Percentiles rank a stretch among this genome's conserved stretches.
phyloP scores from a whole-genome alignment of 768 basidiomycete species.

The Lactarius hatsudake region DNA sequence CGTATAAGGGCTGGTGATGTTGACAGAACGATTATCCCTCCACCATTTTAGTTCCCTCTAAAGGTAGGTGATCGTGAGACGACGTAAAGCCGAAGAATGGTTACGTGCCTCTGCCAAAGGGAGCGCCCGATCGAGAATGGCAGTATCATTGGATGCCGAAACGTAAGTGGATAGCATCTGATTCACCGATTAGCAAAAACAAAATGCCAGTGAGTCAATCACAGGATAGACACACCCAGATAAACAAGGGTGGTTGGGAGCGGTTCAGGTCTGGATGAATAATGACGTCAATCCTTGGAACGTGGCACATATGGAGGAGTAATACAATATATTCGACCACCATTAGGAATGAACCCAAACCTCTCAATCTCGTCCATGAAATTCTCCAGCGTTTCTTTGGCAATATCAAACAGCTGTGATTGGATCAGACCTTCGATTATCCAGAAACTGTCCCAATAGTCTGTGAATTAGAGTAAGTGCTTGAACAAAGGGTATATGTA shows the following conservation, averaged over 20 bases:
- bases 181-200: neutral
- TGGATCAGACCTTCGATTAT: slow-evolving; percentile 83
- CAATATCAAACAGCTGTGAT: slow-evolving; percentile 70
- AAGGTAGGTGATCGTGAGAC: neutral
- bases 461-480: slow-evolving; percentile 29
- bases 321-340: slow-evolving; percentile 84
- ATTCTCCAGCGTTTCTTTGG: slow-evolving; percentile 79
- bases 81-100: neutral
- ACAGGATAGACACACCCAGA: slow-evolving; percentile 48
- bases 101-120: slow-evolving; percentile 70
- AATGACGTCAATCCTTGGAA: neutral
- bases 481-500: neutral
- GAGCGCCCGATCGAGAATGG: slow-evolving; percentile 77
- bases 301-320: neutral
- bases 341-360: slow-evolving; percentile 93
- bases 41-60: slow-evolving; percentile 86
- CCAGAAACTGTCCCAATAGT: slow-evolving; percentile 78
- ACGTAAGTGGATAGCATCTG: slow-evolving; percentile 93
- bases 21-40: slow-evolving; percentile 65
- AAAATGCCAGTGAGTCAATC: neutral
- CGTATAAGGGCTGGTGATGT: slow-evolving; percentile 68
- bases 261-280: slow-evolving; percentile 64
- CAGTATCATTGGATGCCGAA: slow-evolving; percentile 60
- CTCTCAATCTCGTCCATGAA: slow-evolving; percentile 90
- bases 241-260: slow-evolving; percentile 91